Conservation (phyloP, 768 basidiomycete species). For the Lentinus brumalis region DNA sequence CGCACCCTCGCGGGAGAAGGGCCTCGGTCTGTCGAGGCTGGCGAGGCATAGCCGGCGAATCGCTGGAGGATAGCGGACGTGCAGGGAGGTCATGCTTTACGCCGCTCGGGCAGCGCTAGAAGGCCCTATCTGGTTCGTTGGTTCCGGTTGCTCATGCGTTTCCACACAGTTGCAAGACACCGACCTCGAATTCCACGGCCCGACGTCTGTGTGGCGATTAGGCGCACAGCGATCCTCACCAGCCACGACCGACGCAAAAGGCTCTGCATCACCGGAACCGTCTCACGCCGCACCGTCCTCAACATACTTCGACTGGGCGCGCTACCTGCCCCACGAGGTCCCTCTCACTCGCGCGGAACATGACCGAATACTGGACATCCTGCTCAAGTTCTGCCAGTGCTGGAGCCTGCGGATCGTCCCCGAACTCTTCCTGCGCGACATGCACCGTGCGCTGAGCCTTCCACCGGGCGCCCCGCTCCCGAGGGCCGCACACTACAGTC, state of each 20-base stretch:
- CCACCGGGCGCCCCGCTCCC: constrained; percentile 32
- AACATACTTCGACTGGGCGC: constrained; percentile 32
- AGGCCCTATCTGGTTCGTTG: too few species aligned
- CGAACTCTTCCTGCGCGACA: constrained; percentile 43
- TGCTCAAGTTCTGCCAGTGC: constrained; percentile 42
- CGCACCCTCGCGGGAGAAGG: too few species aligned
- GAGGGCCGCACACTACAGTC: constrained; percentile 63
- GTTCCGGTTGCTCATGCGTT: background rate
- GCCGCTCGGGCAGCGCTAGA: too few species aligned
- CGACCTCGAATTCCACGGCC: constrained; percentile 33
- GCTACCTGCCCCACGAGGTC: constrained; percentile 33
- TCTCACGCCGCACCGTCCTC: constrained; percentile 4
- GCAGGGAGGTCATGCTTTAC: too few species aligned
- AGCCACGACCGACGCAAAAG: constrained; percentile 9
- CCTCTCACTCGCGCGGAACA: constrained; percentile 33
- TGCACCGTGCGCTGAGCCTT: constrained; percentile 38
- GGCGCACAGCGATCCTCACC: constrained; percentile 23
- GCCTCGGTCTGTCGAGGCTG: too few species aligned
- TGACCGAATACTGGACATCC: constrained; percentile 37
- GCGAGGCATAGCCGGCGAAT: too few species aligned
- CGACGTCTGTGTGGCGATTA: constrained; percentile 35
- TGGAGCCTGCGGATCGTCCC: constrained; percentile 45
- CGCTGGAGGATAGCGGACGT: too few species aligned
- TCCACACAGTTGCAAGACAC: constrained; percentile 25
- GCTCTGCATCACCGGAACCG: constrained; percentile 16